These are phyloP conservation scores for Rhinocladiella similis DNA, from an alignment of 2,329 filamentous ascomycete species.

Conservation along the genomic window DNA sequence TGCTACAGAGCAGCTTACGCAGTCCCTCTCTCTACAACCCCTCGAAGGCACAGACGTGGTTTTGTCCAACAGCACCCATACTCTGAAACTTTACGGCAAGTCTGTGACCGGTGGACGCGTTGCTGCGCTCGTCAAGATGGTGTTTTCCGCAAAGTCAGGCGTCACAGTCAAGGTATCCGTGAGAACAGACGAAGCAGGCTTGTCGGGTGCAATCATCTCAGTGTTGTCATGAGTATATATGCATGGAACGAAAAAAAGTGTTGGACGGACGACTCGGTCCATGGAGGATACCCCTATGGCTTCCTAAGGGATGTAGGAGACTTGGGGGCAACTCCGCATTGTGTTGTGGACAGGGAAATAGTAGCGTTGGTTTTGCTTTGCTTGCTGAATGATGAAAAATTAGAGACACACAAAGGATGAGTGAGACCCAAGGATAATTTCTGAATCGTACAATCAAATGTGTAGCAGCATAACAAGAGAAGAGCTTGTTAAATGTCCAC, in stretches of 20 bases:
- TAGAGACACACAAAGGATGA: too few relatives aligned
- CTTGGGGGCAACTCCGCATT: too few relatives aligned
- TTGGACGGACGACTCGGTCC: neutral
- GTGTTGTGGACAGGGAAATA: neutral
- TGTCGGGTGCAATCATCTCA: constrained; percentile 55
- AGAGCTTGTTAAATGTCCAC: too few relatives aligned
- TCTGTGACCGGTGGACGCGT: constrained; percentile 88
- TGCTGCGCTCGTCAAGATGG: constrained; percentile 86
- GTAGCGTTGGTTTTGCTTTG: too few relatives aligned
- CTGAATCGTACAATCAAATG: too few relatives aligned
- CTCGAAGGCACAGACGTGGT: constrained; percentile 92
- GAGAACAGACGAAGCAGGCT: constrained; percentile 86
- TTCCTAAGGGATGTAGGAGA: neutral
- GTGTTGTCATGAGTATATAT: constrained; percentile 13
- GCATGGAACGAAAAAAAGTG: neutral
- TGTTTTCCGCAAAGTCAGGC: constrained; percentile 85
- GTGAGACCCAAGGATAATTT: too few relatives aligned
- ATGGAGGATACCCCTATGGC: neutral
- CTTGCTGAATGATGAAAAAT: too few relatives aligned
- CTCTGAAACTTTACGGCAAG: constrained; percentile 94
- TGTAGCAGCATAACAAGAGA: too few relatives aligned
- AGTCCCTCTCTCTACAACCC: constrained; percentile 84
- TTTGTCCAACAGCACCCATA: constrained; percentile 84
- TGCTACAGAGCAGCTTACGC: constrained; percentile 86
- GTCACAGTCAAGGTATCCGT: constrained; percentile 95